phyloP scores from a whole-genome alignment of 192 early-diverging fungal species.

The Rhizophagus prolifer region DNA sequence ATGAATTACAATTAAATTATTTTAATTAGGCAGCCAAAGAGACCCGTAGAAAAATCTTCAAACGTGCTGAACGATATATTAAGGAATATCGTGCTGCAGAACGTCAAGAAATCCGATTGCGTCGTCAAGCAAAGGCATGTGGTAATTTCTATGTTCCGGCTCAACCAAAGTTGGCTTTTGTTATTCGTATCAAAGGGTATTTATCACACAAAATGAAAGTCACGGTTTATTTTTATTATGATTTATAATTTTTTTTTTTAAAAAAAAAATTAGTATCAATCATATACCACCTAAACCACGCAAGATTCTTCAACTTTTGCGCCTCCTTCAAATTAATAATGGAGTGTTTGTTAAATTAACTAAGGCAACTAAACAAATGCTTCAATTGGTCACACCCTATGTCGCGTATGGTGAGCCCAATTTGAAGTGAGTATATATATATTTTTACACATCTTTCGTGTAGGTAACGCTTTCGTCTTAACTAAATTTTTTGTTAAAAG shows the following conservation, averaged over 20 bases:
- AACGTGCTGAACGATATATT: constrained; percentile 98
- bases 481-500: neutral
- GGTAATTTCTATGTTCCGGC: constrained; percentile 95
- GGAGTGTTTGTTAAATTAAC: constrained; percentile 94
- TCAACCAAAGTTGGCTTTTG: constrained; percentile 96
- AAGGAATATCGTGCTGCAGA: constrained; percentile 93
- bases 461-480: too few relatives aligned
- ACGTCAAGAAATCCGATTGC: constrained; percentile 86
- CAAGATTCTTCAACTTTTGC: constrained; percentile 98
- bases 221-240: neutral
- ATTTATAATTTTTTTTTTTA: neutral
- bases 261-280: constrained; percentile 76
- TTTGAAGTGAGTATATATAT: constrained; percentile 67
- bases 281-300: constrained; percentile 99
- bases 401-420: constrained; percentile 94
- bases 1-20: neutral
- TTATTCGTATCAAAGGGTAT: constrained; percentile 92
- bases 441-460: neutral
- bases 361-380: constrained; percentile 97
- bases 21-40: constrained; percentile 40
- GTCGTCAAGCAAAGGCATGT: constrained; percentile 87
- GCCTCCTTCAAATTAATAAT: constrained; percentile 99
- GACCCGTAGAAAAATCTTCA: constrained; percentile 97
- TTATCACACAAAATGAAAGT: neutral
- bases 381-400: constrained; percentile 95